Percentiles rank a stretch among this genome's conserved stretches.
These are phyloP conservation scores for Sungouiozyma intestinalis DNA, from an alignment of 805 yeast genomes.

Conservation along the genomic window DNA sequence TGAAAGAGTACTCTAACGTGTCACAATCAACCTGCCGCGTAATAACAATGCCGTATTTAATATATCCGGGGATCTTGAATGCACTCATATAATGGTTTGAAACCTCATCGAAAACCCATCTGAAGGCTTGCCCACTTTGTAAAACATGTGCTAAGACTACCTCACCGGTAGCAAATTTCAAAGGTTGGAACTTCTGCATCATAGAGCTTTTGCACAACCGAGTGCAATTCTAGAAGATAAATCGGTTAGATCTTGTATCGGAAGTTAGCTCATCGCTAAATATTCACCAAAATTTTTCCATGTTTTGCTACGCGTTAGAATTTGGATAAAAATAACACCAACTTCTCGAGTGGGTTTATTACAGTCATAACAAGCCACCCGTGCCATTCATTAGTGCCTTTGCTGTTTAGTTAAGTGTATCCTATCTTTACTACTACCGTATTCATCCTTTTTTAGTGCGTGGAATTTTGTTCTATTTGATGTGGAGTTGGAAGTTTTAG, in stretches of 20 bases:
- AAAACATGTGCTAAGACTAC: slow-evolving; percentile 40
- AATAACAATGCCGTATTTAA: slow-evolving; percentile 46
- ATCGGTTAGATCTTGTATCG: neutral
- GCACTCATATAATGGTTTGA: slow-evolving; percentile 16
- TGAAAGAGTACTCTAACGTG: slow-evolving; percentile 42
- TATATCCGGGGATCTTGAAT: slow-evolving; percentile 19
- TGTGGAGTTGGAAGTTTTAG: too few relatives aligned
- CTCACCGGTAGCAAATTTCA: slow-evolving; percentile 13
- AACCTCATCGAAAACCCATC: slow-evolving; percentile 23
- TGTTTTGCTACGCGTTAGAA: neutral
- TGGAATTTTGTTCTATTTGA: too few relatives aligned
- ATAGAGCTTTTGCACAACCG: slow-evolving; percentile 1
- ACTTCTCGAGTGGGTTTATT: neutral
- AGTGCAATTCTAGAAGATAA: neutral
- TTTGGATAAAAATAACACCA: neutral
- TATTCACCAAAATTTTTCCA: neutral
- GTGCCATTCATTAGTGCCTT: too few relatives aligned
- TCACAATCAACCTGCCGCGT: slow-evolving; percentile 46
- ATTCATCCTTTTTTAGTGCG: too few relatives aligned
- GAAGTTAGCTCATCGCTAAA: neutral
- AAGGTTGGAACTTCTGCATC: neutral
- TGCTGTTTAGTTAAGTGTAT: too few relatives aligned
- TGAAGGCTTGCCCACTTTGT: slow-evolving; percentile 28
- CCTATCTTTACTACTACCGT: too few relatives aligned
- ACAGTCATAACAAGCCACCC: neutral